Conservation (phyloP, 805 yeast species). For the Kazachstania taianensis region DNA sequence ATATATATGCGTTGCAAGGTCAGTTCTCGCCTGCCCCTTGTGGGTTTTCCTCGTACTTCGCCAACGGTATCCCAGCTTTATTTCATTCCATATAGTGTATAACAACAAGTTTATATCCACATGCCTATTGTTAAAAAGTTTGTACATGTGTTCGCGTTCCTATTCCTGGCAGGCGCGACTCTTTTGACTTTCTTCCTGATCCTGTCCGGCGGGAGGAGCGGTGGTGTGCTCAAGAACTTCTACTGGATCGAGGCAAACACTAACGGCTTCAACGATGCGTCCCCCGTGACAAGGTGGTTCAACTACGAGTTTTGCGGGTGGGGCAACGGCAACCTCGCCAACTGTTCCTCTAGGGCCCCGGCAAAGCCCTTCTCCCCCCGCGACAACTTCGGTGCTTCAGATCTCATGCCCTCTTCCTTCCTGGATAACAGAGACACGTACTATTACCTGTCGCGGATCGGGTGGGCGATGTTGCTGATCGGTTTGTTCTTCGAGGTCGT, state of each 20-base stretch:
- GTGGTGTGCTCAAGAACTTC: constrained; percentile 49
- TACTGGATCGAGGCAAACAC: constrained; percentile 81
- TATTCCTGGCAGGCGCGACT: constrained; percentile 37
- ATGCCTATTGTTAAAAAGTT: constrained; percentile 15
- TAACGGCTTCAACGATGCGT: constrained; percentile 35
- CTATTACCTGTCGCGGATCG: constrained; percentile 60
- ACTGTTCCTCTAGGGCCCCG: constrained; percentile 49
- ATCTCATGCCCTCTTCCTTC: constrained; percentile 47
- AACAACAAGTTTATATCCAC: too few species aligned
- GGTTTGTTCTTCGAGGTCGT: constrained; percentile 45
- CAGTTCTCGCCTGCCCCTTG: too few species aligned
- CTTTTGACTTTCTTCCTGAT: constrained; percentile 52
- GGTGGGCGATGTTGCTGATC: constrained; percentile 52
- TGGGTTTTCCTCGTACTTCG: too few species aligned
- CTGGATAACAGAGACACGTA: constrained; percentile 38
- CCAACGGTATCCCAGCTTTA: too few species aligned
- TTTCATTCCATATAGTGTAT: too few species aligned
- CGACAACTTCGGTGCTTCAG: constrained; percentile 51
- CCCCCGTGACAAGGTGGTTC: constrained; percentile 61
- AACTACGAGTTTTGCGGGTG: constrained; percentile 54
- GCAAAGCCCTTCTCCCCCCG: constrained; percentile 83
- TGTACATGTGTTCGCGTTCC: constrained; percentile 24
- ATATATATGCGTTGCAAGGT: too few species aligned
- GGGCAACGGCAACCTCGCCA: constrained; percentile 34
- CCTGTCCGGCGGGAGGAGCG: constrained; percentile 50